Percentiles rank a stretch among this genome's conserved stretches.
phyloP scores from a whole-genome alignment of 768 basidiomycete species.

The Terana coerulea region DNA sequence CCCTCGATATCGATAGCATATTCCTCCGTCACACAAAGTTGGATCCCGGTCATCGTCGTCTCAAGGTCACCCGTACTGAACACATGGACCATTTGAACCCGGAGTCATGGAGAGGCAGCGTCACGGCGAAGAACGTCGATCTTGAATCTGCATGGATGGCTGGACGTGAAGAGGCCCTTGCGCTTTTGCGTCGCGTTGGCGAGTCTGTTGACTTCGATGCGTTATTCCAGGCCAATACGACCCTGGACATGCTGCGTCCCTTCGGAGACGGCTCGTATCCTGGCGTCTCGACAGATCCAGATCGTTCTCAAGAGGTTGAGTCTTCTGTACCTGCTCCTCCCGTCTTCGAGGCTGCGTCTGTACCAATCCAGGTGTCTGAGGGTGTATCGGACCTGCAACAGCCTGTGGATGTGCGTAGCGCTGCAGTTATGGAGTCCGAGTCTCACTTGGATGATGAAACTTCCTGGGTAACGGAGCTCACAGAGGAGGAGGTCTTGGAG shows the following conservation, averaged over 20 bases:
- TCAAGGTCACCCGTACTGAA: constrained; percentile 18
- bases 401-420: neutral
- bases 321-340: neutral
- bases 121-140: constrained; percentile 16
- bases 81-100: constrained; percentile 26
- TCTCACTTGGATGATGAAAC: too few relatives aligned
- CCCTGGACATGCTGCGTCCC: constrained; percentile 24
- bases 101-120: constrained; percentile 20
- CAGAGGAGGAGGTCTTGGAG: neutral
- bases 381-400: too few relatives aligned
- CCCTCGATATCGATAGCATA: constrained; percentile 18
- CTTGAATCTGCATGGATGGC: constrained; percentile 15
- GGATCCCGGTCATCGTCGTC: constrained; percentile 18
- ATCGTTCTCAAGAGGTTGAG: constrained; percentile 17
- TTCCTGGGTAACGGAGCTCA: neutral
- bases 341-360: neutral
- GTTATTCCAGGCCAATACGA: constrained; percentile 1
- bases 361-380: neutral
- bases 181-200: constrained; percentile 6
- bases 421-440: too few relatives aligned
- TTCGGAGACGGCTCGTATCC: constrained; percentile 26
- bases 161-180: constrained; percentile 11
- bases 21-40: constrained; percentile 18
- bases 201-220: constrained; percentile 1
- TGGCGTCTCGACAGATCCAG: constrained; percentile 24